A percentile compares a stretch with the other conserved stretches of the same genome.
phyloP scores from a whole-genome alignment of 768 basidiomycete genomes.

The Pleurotus tuoliensis region DNA sequence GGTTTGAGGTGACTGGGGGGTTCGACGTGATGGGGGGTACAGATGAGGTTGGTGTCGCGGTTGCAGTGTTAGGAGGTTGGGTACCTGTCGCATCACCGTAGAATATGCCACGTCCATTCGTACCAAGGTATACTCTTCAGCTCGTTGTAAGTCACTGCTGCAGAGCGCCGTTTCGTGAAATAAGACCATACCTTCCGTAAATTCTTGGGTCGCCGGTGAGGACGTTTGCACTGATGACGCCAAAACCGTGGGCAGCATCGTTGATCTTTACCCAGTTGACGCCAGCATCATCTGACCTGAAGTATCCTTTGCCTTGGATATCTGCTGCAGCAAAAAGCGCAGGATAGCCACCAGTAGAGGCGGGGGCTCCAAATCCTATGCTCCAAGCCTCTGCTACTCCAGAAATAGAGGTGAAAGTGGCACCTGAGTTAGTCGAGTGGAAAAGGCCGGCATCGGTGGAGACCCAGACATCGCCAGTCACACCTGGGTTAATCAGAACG shows the following conservation, averaged over 20 bases:
- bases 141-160: neutral
- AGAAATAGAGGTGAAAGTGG: conserved; percentile 42
- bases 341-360: conserved; percentile 43
- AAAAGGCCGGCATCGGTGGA: conserved; percentile 54
- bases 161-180: neutral
- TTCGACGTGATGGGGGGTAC: neutral
- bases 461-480: conserved; percentile 63
- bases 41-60: conserved; percentile 51
- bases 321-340: conserved; percentile 53
- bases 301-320: conserved; percentile 47
- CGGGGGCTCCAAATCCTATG: conserved; percentile 55
- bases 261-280: conserved; percentile 57
- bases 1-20: neutral
- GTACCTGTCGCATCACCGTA: conserved; percentile 35
- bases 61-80: conserved; percentile 23
- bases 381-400: conserved; percentile 51
- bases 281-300: conserved; percentile 53
- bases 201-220: conserved; percentile 49
- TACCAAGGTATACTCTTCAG: conserved; percentile 54
- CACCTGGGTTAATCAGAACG: conserved; percentile 48
- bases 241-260: conserved; percentile 55
- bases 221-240: conserved; percentile 40
- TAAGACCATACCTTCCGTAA: conserved; percentile 43
- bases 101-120: conserved; percentile 57
- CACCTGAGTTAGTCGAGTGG: conserved; percentile 52